Evolutionary conservation across 2,329 filamentous ascomycete species (phyloP), one percentile per base, ranked within the genome.

Genomic region (Ophiostoma montium): DNA sequence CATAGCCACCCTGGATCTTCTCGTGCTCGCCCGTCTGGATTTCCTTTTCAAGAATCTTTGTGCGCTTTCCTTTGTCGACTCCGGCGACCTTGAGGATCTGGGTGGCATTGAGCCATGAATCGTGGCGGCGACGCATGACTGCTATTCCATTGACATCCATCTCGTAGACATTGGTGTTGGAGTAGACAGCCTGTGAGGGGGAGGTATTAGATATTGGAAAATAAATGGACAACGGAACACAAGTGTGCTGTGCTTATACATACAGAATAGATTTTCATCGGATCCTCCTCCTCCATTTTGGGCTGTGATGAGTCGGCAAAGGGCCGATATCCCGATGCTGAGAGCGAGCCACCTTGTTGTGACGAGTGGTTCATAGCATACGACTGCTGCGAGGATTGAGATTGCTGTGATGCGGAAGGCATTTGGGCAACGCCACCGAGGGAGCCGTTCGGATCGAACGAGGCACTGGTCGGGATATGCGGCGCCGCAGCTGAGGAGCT

Each of bases 41-140:
- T 65, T 98, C 92, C 67, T 96, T 96, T 64, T 98, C 92, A 47
- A 98, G 74, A 8, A 96, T 94, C 66, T 96, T 96, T 51, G 92
- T 96, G 57, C 92, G 84, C 67, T 95, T 94, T 52, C 90, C 92
- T 68, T 98, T 98, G 62, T 95, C 90, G 53, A 98, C 88, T 46
- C 89, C 89, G 33, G 92, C 92, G 33, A 96, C 89, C 62, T 98
- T 98, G 56, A 98, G 77, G 56, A 98, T 96, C 65, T 98, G 92
- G 0, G 92, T 98, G 47, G 92, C 92, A 67, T 98, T 98, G 56
- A 98, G 74, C 86, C 90, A 96, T 56, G 87, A 90, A 65, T 98
- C 92, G 57, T 85, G 84, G 55, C 92, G 83, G 51, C 92, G 82
- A 63, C 92, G 86, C 92, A 98, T 98, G 46, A 96, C 89, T 21